Conservation (phyloP, 495 filamentous ascomycete genomes). For the Penicillium steckii region DNA sequence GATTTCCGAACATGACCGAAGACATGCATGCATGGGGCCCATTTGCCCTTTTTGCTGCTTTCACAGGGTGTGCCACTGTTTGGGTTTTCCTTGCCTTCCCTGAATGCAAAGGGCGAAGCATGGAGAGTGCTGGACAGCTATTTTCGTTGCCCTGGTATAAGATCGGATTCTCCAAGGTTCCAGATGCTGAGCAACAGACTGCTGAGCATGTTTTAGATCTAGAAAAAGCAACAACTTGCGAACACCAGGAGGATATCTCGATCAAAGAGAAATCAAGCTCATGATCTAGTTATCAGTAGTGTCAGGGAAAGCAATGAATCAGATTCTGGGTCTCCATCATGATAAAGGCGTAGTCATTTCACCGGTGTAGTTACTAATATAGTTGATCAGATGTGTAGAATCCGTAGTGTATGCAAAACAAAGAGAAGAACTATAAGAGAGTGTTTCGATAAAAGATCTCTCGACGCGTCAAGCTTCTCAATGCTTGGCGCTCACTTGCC, state of each 20-base stretch:
- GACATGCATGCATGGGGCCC: slow-evolving; percentile 22
- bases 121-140: slow-evolving; percentile 14
- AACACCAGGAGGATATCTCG: not conserved
- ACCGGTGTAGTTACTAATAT: no score
- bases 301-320: no score
- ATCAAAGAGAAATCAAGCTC: not conserved
- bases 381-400: no score
- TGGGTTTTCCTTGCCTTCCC: slow-evolving; percentile 24
- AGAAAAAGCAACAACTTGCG: slow-evolving; percentile 6
- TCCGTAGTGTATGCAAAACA: no score
- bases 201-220: slow-evolving; percentile 2
- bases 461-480: not conserved
- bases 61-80: slow-evolving; percentile 11
- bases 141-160: slow-evolving; percentile 22
- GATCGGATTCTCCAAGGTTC: slow-evolving; percentile 13
- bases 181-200: not conserved
- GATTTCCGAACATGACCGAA: slow-evolving; percentile 20
- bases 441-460: not conserved
- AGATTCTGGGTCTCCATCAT: no score
- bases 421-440: no score
- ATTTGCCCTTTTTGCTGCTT: slow-evolving; percentile 20
- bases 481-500: not conserved
- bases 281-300: not conserved
- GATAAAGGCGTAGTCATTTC: no score
- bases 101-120: slow-evolving; percentile 24